Percentiles rank a stretch among this genome's conserved stretches.
These are phyloP conservation scores for Cyanidiococcus yangmingshanensis DNA, from an alignment of 23 red algal genomes.

Conservation along the genomic window DNA sequence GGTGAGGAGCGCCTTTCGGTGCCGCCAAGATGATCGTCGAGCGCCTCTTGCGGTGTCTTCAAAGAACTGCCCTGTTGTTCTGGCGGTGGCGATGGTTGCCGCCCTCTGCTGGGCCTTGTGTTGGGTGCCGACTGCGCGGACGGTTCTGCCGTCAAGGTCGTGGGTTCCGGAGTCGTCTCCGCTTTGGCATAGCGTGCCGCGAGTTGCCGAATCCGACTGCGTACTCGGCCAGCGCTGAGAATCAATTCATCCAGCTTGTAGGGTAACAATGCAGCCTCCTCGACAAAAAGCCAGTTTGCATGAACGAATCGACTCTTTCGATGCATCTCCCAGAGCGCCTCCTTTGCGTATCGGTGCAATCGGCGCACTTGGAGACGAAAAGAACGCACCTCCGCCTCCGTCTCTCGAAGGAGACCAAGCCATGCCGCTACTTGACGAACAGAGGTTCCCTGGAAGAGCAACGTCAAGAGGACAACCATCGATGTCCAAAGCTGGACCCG, in stretches of 20 bases:
- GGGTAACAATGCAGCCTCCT: neutral
- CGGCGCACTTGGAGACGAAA: conserved; percentile 12
- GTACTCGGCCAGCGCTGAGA: neutral
- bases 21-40: neutral
- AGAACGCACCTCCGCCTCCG: neutral
- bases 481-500: conserved; percentile 84
- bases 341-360: neutral
- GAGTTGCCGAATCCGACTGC: neutral
- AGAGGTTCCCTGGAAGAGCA: conserved; percentile 58
- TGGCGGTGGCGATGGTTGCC: neutral
- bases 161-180: neutral
- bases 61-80: neutral
- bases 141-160: neutral
- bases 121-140: neutral
- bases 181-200: neutral
- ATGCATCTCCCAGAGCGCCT: conserved; percentile 8
- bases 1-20: neutral
- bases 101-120: neutral
- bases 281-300: neutral
- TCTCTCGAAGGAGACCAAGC: conserved; percentile 8
- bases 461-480: conserved; percentile 53
- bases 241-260: conserved; percentile 15
- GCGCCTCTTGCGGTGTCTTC: neutral
- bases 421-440: neutral
- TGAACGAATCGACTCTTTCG: neutral